phyloP scores from a whole-genome alignment of 2,329 filamentous ascomycete genomes.

The Colletotrichum limetticola region DNA sequence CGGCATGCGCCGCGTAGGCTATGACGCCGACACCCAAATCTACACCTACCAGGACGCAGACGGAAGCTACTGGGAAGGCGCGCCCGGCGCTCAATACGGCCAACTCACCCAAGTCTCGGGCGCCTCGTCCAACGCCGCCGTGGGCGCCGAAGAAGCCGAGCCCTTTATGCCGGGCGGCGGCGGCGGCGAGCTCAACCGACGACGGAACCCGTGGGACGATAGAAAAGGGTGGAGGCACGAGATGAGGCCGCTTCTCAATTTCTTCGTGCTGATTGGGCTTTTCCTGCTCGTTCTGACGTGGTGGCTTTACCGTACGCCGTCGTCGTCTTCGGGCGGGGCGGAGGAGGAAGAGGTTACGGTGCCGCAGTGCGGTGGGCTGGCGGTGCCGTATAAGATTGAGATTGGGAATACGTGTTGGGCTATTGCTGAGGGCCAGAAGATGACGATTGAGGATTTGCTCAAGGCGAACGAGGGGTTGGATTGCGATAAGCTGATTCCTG shows the following conservation, averaged over 20 bases:
- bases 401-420: slow-evolving; percentile 65
- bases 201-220: slow-evolving; percentile 21
- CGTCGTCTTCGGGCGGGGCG: slow-evolving; percentile 11
- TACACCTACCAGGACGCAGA: slow-evolving; percentile 63
- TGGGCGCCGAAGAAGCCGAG: slow-evolving; percentile 37
- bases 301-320: slow-evolving; percentile 51
- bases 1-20: slow-evolving; percentile 65
- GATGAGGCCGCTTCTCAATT: slow-evolving; percentile 67
- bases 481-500: slow-evolving; percentile 57
- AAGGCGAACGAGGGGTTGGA: slow-evolving; percentile 56
- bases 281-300: slow-evolving; percentile 62
- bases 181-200: background rate
- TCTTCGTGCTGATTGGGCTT: slow-evolving; percentile 63
- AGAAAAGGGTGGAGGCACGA: slow-evolving; percentile 61
- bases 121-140: slow-evolving; percentile 34
- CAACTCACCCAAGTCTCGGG: slow-evolving; percentile 53
- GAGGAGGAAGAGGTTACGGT: slow-evolving; percentile 22
- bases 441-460: slow-evolving; percentile 58
- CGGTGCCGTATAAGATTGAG: slow-evolving; percentile 50
- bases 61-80: slow-evolving; percentile 61
- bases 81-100: slow-evolving; percentile 61
- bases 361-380: slow-evolving; percentile 29
- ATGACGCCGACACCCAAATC: slow-evolving; percentile 64
- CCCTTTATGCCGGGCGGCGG: slow-evolving; percentile 42
- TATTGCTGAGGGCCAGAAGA: slow-evolving; percentile 55